Base-by-base conservation (phyloP, 2,329 filamentous ascomycete species). In the Phoma sp. region DNA sequence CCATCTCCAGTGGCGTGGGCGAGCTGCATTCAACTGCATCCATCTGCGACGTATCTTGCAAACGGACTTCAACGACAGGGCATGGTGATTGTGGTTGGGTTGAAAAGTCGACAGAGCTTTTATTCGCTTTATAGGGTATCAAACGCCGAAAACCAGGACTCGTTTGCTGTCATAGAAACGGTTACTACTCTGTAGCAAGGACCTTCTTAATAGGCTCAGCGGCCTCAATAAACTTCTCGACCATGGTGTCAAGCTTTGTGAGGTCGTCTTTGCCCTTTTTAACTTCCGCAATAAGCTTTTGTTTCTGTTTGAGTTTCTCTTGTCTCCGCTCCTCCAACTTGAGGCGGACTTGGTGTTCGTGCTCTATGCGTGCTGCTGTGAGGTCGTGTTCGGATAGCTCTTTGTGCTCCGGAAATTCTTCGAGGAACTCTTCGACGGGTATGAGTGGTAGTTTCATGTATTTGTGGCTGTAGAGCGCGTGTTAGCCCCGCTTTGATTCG, bases 241-340 rank as follows among this genome's bases (percentile, higher is more conserved):
- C 80, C 74, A 96, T 92, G 69, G 90, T 89, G 67, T 99, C 95
- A 56, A 99, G 79, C 68, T 90, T 96, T 17, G 90, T 92, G 42
- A 99, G 79, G 68, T 98, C 92, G 50, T 97, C 93, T 74, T 96
- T 96, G 62, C 93, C 85, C 77, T 92, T 92, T 78, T 96, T 96
- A 73, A 97, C 97, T 72, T 89, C 87, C 28, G 85, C 84, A 58
- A 88, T 86, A 56, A 91, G 75, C 3, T 81, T 84, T 67, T 89
- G 86, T 69, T 90, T 91, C 74, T 84, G 83, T 76, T 87, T 80
- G 51, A 81, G 70, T 62, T 83, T 71, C 47, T 74, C 77, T 73
- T 92, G 88, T 43, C 93, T 84, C 66, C 92, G 87, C 74, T 92
- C 89, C 75, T 99, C 95, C 25, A 98, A 79, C 34, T 87, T 86